Evolutionary conservation across 2,329 filamentous ascomycete species (phyloP), one percentile per base, ranked within the genome.

Genomic region (Blumeria graminis): DNA sequence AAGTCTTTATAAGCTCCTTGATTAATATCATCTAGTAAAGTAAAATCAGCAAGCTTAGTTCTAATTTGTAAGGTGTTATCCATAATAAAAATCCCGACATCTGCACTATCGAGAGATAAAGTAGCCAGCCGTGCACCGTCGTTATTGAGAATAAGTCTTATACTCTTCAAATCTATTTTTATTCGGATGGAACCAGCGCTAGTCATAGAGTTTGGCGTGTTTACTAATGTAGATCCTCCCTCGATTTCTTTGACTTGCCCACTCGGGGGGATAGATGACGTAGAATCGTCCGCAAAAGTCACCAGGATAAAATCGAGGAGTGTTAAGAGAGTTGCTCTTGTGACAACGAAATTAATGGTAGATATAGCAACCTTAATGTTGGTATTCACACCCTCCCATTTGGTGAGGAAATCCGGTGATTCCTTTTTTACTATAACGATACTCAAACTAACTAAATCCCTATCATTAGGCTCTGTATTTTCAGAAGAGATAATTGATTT

Each of bases 291-390:
- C 0, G 90, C 83, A 64, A 99, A 99, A 0, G 92, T 99, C 43
- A 88, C 75, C 16, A 98, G 78, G 36, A 95, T 82, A 64, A 98
- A 99, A 67, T 99, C 92, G 46, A 98, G 71, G 0, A 99, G 71
- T 0, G 90, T 98, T 56, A 99, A 74, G 3, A 98, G 72, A 0
- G 93, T 98, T 69, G 84, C 90, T 61, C 93, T 76, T 0, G 93
- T 99, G 8, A 99, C 88, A 36, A 98, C 80, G 22, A 98, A 69
- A 66, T 96, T 96, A 70, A 99, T 94, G 0, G 92, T 98, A 0
- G 92, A 95, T 11, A 99, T 81, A 0, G 82, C 81, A 1, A 92
- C 83, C 59, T 93, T 87, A 48, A 99, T 76, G 63, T 98, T 95
- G 33, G 84, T 95, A 60, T 93, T 88, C 56, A 96, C 84, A 1